Base-by-base conservation (phyloP, 371 early-diverging fungal genomes). In the Lichtheimia ornata region DNA sequence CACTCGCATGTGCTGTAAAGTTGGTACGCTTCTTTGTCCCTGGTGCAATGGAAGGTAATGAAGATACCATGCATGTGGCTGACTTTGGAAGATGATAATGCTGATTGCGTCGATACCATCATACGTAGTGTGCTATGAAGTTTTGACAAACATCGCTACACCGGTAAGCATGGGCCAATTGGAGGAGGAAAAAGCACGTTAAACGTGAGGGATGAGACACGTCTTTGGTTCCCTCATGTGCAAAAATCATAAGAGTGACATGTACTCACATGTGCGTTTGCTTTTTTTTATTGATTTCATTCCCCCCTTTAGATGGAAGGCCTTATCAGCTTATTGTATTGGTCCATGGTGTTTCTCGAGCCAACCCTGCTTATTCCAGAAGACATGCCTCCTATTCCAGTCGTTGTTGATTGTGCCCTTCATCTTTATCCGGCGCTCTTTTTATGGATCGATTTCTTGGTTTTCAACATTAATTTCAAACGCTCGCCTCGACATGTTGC, bases 371-470 rank as follows among this genome's bases (percentile, higher is more conserved):
- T 79, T 11, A 63, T 71, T 13, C 77, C 76, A 27, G 53, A 72
- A 4, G 76, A 74, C 44, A 50, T 71, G 15, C 69, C 71, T 13
- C 63, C 71, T 22, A 66, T 76, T 53, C 76, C 76, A 9, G 13
- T 69, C 7, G 15, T 66, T 11, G 42, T 79, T 13, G 80, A 79
- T 52, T 67, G 61, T 44, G 63, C 76, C 1, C 66, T 79, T 11
- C 79, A 79, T 56, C 56, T 79, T 30, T 74, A 72, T 57, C 79
- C 79, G 30, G 74, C 76, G 14, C 24, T 79, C 6, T 66, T 79
- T 50, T 47, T 76, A 12, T 79, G 79, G 79, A 50, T 59, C 13
- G 76, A 79, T 43, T 79, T 79, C 50, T 63, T 79, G 50, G 54
- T 69, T n/a, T 74, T 76, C 59, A 72, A 76, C 40, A 44, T 57